Evolutionary conservation across 345 rosid genomes (phyloP), one percentile per base, ranked within the genome.

Genomic region (Firmiana major): DNA sequence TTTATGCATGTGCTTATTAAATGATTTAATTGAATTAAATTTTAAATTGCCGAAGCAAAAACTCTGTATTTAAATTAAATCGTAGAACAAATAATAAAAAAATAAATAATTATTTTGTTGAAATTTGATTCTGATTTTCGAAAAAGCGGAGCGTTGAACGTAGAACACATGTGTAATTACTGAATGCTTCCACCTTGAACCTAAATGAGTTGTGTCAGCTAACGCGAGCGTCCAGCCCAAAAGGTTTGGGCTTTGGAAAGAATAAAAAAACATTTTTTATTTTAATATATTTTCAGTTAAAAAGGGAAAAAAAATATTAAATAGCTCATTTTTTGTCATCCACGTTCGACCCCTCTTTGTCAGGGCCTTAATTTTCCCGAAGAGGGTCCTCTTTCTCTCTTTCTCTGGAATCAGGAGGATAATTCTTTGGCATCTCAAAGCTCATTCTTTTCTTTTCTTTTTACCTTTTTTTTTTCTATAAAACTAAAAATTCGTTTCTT

Each of bases 381-480:
- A 36, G 64, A 65, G 40, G 38, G 53, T n/a, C 43, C 58, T 71
- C 60, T 38, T 31, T 79, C 7, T 28, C 76, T n/a, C 48, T 7
- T 75, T 64, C 40, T 40, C 70, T 67, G 24, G 81, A 77, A 81
- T 73, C 79, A 17, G 38, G 45, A 19, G 73, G 75, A 75, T 60
- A 43, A 71, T 79, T 79, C 59, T 38, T 40, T 2, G 12, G 81
- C 76, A 22, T 75, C 28, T 75, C 12, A 34, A 6, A 38, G 34
- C 34, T 31, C 34, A 22, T 68, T 72, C 43, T 59, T 73, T 62
- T 42, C 1, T 5, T 67, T 2, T 60, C 13, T 19, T 66, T 6
- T 26, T 6, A 4, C n/a, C n/a, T 31, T 54, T 34, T 3, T 36
- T 7, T n/a, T 21, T 1, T 3, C 1, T 31, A 15, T 5, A 21